Conservation (phyloP, 352 stramenopile species). For the Pythium aquatile region DNA sequence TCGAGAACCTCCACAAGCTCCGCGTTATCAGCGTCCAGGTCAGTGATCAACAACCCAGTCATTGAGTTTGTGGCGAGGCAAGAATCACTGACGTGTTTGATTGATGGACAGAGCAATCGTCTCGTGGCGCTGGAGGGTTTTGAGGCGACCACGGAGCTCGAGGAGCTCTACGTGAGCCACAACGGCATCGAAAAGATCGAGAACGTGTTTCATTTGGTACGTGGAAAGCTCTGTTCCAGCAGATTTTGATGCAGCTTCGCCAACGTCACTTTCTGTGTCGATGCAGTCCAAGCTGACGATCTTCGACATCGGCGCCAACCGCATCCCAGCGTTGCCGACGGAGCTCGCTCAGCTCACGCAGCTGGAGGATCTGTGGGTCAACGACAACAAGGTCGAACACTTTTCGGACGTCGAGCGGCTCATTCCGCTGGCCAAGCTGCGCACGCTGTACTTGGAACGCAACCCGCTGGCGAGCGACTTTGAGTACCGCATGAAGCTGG, state of each 20-base stretch:
- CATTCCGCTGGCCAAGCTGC: constrained; percentile 69
- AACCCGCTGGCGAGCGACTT: constrained; percentile 93
- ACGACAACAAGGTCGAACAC: constrained; percentile 58
- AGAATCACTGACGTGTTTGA: background rate
- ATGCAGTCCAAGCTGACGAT: constrained; percentile 55
- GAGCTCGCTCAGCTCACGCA: constrained; percentile 37
- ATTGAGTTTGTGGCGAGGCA: no score
- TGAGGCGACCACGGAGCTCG: constrained; percentile 75
- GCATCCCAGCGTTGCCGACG: constrained; percentile 60
- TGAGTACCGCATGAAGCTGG: constrained; percentile 95
- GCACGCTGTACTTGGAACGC: constrained; percentile 95
- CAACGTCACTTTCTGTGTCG: no score
- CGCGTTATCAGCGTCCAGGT: constrained; percentile 80
- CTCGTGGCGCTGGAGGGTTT: constrained; percentile 93
- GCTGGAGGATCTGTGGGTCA: constrained; percentile 81
- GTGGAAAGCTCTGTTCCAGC: background rate
- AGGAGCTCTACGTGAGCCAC: constrained; percentile 98
- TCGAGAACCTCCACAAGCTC: constrained; percentile 89
- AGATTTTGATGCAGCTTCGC: no score
- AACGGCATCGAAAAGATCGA: constrained; percentile 94
- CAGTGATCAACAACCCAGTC: no score
- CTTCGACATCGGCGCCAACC: constrained; percentile 82
- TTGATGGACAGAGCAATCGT: constrained; percentile 91
- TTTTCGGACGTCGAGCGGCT: constrained; percentile 76
- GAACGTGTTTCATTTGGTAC: constrained; percentile 71